Percentiles rank a stretch among this genome's conserved stretches.
Conservation (phyloP, 345 rosid genomes). For the Corymbia maculata region DNA sequence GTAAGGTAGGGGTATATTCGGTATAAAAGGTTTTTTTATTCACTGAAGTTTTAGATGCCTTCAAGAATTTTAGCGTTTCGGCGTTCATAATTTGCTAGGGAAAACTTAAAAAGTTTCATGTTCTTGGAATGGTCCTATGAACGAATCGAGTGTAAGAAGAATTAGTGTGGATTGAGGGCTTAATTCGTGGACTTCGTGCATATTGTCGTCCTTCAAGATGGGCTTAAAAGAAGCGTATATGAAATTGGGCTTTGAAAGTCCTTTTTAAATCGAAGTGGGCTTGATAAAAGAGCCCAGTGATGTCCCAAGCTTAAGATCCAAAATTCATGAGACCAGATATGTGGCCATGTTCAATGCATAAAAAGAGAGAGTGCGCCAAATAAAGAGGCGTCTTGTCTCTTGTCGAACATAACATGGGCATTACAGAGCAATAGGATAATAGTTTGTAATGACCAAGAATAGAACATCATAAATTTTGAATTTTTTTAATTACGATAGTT, state of each 20-base stretch:
- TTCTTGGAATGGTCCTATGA: accelerated
- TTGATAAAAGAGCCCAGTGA: background rate
- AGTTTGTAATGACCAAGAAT: too few relatives aligned
- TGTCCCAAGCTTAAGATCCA: background rate
- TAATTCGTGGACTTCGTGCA: background rate
- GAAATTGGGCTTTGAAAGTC: background rate
- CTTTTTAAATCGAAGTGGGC: background rate
- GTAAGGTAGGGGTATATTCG: accelerated
- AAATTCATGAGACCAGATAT: background rate
- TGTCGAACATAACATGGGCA: too few relatives aligned
- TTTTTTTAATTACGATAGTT: too few relatives aligned
- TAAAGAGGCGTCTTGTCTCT: too few relatives aligned
- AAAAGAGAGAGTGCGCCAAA: too few relatives aligned
- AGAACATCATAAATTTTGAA: too few relatives aligned
- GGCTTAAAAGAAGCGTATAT: background rate
- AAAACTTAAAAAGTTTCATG: background rate
- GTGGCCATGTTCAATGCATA: too few relatives aligned
- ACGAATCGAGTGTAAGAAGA: background rate
- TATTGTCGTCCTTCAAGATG: background rate
- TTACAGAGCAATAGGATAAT: too few relatives aligned
- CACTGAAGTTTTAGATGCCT: background rate
- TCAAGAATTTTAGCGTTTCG: background rate
- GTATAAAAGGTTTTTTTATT: too few relatives aligned
- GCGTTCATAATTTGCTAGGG: accelerated
- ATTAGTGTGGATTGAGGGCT: background rate